Conservation (phyloP, 2,329 filamentous ascomycete species). For the Alternaria postmessia region DNA sequence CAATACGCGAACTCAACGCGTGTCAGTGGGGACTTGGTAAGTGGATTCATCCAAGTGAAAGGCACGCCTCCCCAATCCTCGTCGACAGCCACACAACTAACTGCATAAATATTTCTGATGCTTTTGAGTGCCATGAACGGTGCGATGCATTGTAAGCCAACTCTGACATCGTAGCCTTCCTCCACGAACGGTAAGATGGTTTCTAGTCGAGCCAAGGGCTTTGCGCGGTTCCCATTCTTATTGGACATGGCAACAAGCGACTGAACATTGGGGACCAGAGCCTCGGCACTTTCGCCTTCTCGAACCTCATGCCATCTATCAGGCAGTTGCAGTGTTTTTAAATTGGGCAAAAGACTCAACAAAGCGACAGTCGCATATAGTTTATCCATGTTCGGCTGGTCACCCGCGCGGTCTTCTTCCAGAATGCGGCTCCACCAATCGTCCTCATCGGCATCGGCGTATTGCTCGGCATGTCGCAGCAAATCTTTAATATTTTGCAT, state of each 20-base stretch:
- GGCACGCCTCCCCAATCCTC: slow-evolving; percentile 42
- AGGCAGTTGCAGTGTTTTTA: slow-evolving; percentile 38
- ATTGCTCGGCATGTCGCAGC: slow-evolving; percentile 26
- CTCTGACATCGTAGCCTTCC: slow-evolving; percentile 41
- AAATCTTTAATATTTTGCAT: slow-evolving; percentile 33
- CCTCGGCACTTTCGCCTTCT: slow-evolving; percentile 24
- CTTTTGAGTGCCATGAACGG: slow-evolving; percentile 38
- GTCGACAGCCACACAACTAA: slow-evolving; percentile 43
- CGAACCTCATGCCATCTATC: slow-evolving; percentile 40
- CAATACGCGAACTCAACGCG: slow-evolving; percentile 43
- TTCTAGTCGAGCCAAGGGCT: slow-evolving; percentile 34
- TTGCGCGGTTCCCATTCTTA: slow-evolving; percentile 5
- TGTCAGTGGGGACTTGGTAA: slow-evolving; percentile 30
- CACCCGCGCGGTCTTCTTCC: slow-evolving; percentile 27
- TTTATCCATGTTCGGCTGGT: slow-evolving; percentile 22
- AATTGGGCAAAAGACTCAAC: slow-evolving; percentile 40
- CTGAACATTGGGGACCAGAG: slow-evolving; percentile 29
- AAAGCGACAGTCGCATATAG: slow-evolving; percentile 37
- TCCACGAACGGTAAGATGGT: slow-evolving; percentile 42
- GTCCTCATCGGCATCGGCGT: slow-evolving; percentile 25
- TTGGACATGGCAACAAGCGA: slow-evolving; percentile 30
- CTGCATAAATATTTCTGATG: slow-evolving; percentile 40
- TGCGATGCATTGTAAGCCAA: slow-evolving; percentile 38
- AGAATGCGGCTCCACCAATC: slow-evolving; percentile 41
- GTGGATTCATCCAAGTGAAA: slow-evolving; percentile 38